phyloP scores from a whole-genome alignment of 2,329 filamentous ascomycete species.

The Paecilomyces niveus region DNA sequence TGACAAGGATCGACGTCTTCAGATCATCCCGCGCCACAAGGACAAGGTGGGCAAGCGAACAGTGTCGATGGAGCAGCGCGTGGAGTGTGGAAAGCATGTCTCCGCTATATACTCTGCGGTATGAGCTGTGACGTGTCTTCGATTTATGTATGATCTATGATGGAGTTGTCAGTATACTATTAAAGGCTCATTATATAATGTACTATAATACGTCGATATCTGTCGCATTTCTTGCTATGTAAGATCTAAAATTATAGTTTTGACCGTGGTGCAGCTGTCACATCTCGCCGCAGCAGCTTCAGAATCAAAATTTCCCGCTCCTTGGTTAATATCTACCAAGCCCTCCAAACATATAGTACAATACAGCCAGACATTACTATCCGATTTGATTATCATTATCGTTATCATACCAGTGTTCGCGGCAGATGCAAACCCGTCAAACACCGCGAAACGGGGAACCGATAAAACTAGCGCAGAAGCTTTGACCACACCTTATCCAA shows the following conservation, averaged over 20 bases:
- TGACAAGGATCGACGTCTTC: conserved; percentile 62
- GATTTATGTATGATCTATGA: conserved; percentile 2
- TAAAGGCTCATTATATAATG: neutral
- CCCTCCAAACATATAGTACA: no score
- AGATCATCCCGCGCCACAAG: conserved; percentile 70
- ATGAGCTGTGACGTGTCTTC: conserved; percentile 20
- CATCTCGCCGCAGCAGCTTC: no score
- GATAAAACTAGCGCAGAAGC: conserved; percentile 15
- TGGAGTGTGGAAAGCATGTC: conserved; percentile 77
- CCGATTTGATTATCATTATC: no score
- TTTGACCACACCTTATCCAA: conserved; percentile 33
- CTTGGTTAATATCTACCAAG: no score
- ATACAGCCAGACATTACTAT: no score
- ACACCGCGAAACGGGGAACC: conserved; percentile 9
- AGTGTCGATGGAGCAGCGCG: conserved; percentile 73
- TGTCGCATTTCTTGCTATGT: neutral
- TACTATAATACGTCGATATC: conserved; percentile 1
- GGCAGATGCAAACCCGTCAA: conserved; percentile 24
- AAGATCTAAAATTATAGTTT: no score
- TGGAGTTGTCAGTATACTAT: neutral
- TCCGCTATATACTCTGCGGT: conserved; percentile 73
- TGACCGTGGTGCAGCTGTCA: no score
- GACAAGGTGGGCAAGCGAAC: conserved; percentile 63
- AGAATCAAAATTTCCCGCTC: no score
- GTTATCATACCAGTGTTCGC: neutral